phyloP scores from a whole-genome alignment of 164 flowering plant genomes.

The Cinnamomum micranthum region DNA sequence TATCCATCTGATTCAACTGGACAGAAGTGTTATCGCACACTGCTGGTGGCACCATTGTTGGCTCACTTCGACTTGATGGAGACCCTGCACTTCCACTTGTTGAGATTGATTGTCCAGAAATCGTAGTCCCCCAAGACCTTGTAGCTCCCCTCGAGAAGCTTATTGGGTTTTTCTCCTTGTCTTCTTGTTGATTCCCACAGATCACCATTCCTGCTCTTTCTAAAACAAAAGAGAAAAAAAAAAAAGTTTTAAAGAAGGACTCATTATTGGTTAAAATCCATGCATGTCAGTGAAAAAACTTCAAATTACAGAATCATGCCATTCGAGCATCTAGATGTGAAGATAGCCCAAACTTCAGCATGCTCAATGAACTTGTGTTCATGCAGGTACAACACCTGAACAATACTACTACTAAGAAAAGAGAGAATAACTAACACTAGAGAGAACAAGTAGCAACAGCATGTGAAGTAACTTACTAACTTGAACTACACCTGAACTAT shows the following conservation, averaged over 20 bases:
- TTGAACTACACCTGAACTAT: no score
- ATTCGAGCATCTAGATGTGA: no score
- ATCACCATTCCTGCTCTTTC: slow-evolving; percentile 26
- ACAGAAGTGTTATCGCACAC: slow-evolving; percentile 47
- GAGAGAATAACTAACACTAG: no score
- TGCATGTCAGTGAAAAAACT: no score
- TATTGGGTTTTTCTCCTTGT: slow-evolving; percentile 31
- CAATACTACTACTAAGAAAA: no score
- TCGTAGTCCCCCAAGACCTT: slow-evolving; percentile 55
- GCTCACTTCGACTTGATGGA: slow-evolving; percentile 70
- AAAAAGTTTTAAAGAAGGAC: background rate
- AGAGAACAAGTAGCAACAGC: no score
- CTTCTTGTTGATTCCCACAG: slow-evolving; percentile 28
- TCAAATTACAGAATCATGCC: no score
- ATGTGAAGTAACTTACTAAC: no score
- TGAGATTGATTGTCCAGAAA: slow-evolving; percentile 82
- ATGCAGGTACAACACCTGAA: no score
- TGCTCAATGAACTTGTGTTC: no score
- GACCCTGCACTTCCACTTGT: slow-evolving; percentile 92
- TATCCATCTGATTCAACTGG: slow-evolving; percentile 63
- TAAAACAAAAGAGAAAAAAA: background rate
- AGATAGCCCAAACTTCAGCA: no score
- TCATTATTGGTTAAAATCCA: background rate
- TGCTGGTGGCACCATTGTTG: slow-evolving; percentile 56
- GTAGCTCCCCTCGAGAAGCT: slow-evolving; percentile 34